Evolutionary conservation across 331 rosid genomes (phyloP).

Genomic region (Acacia concinna): DNA sequence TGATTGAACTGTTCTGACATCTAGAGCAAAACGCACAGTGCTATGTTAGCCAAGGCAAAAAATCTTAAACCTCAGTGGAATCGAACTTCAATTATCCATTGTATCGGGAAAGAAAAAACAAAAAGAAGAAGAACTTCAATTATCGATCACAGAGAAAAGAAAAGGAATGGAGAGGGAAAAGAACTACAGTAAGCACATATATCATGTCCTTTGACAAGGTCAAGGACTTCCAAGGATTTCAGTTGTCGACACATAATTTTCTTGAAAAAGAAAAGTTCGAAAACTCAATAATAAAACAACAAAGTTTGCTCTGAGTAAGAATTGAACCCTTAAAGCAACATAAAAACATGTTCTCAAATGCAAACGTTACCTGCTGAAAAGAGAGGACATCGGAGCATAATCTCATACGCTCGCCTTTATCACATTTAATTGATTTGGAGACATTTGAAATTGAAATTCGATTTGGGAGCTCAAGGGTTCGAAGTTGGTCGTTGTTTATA

Average conservation of each 20-base stretch:
- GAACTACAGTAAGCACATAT: neutral
- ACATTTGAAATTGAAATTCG: conserved; percentile 63
- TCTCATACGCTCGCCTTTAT: conserved; percentile 81
- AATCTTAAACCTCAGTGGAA: neutral
- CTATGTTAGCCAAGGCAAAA: neutral
- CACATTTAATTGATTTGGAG: conserved; percentile 76
- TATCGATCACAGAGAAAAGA: neutral
- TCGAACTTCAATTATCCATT: neutral
- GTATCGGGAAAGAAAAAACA: too few species aligned
- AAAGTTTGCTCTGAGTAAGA: neutral
- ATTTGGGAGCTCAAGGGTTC: conserved; percentile 54
- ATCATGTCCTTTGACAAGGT: neutral
- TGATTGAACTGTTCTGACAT: conserved; percentile 92
- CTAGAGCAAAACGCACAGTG: conserved; percentile 33
- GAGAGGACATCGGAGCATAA: conserved; percentile 71
- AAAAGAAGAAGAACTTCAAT: neutral
- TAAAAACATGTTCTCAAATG: neutral
- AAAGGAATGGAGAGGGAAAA: neutral
- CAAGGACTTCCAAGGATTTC: neutral
- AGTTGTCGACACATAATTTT: neutral
- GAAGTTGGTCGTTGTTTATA: conserved; percentile 40
- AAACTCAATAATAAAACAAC: neutral
- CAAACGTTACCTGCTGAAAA: conserved; percentile 65
- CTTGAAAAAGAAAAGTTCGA: neutral
- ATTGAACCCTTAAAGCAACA: neutral